phyloP scores from a whole-genome alignment of 108 stramenopile genomes.

The Cyclostephanos invisitatus region DNA sequence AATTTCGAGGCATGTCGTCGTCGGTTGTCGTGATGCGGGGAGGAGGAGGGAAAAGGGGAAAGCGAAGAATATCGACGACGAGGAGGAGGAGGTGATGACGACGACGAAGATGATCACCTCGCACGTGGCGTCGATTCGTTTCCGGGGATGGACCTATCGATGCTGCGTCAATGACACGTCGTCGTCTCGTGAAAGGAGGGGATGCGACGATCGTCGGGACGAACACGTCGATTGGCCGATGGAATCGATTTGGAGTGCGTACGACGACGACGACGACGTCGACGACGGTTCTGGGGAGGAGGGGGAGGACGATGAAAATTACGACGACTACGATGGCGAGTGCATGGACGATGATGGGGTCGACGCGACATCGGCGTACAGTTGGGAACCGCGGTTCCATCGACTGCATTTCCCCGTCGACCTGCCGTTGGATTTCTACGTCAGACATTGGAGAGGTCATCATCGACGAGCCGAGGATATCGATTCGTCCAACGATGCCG shows the following conservation, averaged over 20 bases:
- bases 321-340: not conserved
- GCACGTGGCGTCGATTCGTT: constrained; percentile 24
- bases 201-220: not conserved
- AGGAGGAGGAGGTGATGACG: too few relatives aligned
- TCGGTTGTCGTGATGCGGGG: not conserved
- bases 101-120: not conserved
- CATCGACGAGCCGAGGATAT: not conserved
- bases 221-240: constrained; percentile 39
- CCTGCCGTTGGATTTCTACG: constrained; percentile 68
- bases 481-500: not conserved
- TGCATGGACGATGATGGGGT: constrained; percentile 13
- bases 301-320: constrained; percentile 25
- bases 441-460: constrained; percentile 61
- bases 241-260: constrained; percentile 29
- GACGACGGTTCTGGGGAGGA: constrained; percentile 27
- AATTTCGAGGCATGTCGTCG: not conserved
- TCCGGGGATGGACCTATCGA: constrained; percentile 46
- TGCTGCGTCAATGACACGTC: constrained; percentile 24
- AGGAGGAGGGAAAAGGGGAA: too few relatives aligned
- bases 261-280: constrained; percentile 12
- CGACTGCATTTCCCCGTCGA: constrained; percentile 63
- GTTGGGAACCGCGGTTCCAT: constrained; percentile 53
- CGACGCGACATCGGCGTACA: not conserved
- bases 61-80: too few relatives aligned
- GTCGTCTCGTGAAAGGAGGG: not conserved